A percentile compares a stretch with the other conserved stretches of the same genome.
phyloP scores from a whole-genome alignment of 495 filamentous ascomycete genomes.

The Penicillium crystallinum region DNA sequence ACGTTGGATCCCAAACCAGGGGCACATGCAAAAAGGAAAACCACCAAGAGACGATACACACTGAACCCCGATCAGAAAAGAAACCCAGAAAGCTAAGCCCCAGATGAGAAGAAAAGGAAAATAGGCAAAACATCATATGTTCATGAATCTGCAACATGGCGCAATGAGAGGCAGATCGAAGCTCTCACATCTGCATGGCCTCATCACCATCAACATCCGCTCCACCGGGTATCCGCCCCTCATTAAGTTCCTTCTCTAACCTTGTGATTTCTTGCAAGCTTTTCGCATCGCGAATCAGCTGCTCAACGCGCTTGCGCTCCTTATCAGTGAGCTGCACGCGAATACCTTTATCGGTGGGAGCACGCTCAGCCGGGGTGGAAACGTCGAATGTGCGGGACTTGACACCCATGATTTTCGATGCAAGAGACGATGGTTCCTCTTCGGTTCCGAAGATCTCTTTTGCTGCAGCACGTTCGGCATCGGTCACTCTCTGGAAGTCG shows the following conservation, averaged over 20 bases:
- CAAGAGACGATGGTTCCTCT: slow-evolving; percentile 72
- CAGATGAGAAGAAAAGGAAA: slow-evolving; percentile 4
- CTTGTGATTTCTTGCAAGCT: slow-evolving; percentile 79
- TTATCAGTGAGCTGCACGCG: slow-evolving; percentile 63
- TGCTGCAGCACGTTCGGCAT: slow-evolving; percentile 71
- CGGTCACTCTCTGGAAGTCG: slow-evolving; percentile 88
- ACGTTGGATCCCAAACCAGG: background rate
- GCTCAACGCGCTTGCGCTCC: slow-evolving; percentile 64
- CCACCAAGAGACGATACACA: slow-evolving; percentile 14
- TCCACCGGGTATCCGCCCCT: slow-evolving; percentile 75
- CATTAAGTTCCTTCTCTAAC: slow-evolving; percentile 78
- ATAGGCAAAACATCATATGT: slow-evolving; percentile 11
- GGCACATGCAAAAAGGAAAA: slow-evolving; percentile 6
- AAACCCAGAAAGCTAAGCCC: slow-evolving; percentile 8
- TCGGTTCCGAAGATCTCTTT: slow-evolving; percentile 75
- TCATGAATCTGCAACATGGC: background rate
- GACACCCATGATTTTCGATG: slow-evolving; percentile 81
- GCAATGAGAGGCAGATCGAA: background rate
- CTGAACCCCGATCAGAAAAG: slow-evolving; percentile 11
- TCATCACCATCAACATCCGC: slow-evolving; percentile 37
- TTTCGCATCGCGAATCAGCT: slow-evolving; percentile 75
- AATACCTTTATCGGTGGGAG: slow-evolving; percentile 57
- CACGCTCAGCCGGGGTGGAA: slow-evolving; percentile 38
- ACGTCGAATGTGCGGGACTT: slow-evolving; percentile 81
- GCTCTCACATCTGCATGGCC: slow-evolving; percentile 33